Base-by-base conservation (phyloP, 2,329 filamentous ascomycete species). In the Neofusicoccum sp. region DNA sequence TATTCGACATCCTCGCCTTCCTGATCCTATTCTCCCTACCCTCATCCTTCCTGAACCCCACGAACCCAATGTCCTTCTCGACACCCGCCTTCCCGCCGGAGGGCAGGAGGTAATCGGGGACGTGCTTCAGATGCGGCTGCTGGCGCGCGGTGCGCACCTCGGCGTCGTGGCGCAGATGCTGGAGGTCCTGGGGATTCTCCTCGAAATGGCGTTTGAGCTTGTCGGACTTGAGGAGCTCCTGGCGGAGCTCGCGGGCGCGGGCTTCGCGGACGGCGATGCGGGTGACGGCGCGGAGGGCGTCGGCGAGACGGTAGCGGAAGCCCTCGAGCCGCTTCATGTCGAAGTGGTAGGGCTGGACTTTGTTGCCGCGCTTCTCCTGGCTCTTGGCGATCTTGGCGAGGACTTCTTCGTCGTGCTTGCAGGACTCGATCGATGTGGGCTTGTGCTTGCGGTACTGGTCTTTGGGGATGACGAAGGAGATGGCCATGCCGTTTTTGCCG, bases 131-230 rank as follows among this genome's bases (percentile, higher is more conserved):
- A 79, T 99, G 95, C 6, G 89, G 84, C 76, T 98, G 93, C 47
- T 92, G 87, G 62, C 90, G 82, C 12, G 93, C 91, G 26, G 92
- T 87, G 63, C 92, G 85, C 61, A 96, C 81, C 73, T 97, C 93
- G 38, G 88, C 88, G 72, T 99, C 95, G 72, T 99, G 95, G 28
- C 93, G 86, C 66, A 98, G 80, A 72, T 96, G 91, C 38, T 86
- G 85, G 65, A 98, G 78, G 71, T 98, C 93, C 33, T 89, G 86
- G 0, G 95, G 95, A 73, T 99, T 97, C 75, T 99, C 95, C 72
- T 98, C 95, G 70, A 98, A 99, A 79, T 98, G 91, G 56, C 92
- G 84, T 76, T 95, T 93, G 59, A 99, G 80, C 76, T 96, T 97
- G 71, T 98, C 93, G 65, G 89, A 93, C 78, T 96, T 96, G 68